Base-by-base conservation (phyloP, 495 filamentous ascomycete genomes). In the Chlorociboria aeruginascens region DNA sequence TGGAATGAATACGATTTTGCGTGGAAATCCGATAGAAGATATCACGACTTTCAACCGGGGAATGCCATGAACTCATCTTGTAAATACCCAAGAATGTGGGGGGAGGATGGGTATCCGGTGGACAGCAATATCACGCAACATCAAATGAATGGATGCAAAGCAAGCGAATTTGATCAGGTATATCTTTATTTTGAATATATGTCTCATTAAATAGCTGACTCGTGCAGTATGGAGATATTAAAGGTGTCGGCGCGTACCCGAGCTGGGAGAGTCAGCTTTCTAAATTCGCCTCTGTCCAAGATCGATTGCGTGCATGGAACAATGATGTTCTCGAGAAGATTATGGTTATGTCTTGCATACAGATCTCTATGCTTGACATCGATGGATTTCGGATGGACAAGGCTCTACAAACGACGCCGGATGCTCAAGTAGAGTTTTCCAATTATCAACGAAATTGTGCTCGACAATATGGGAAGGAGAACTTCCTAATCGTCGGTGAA, bases 281-380 rank as follows among this genome's bases (percentile, higher is more conserved):
- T 11, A 86, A 85, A 53, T 86, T 86, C 58, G 79, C 81, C 30
- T 83, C 74, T 32, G 83, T 85, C 3, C 82, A 87, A 60, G 82
- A 87, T 56, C 79, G 82, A 49, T 67, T 87, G 8, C 77, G 82
- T 29, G 82, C 85, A 52, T 86, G 82, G 82, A 55, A 72, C 9
- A 77, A 79, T 3, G 67, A 68, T 32, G 82, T 85, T 3, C 60
- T 68, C 20, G 66, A 74, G 32, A 74, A 76, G 38, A 60, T 87
- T 29, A 68, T 74, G 37, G 72, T 68, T 28, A 82, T 85, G 47
- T 81, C 81, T 6, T 85, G 82, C 59, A 76, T 83, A 61, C 66
- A 76, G 1, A 79, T 85, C 39, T 59, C 63, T 16, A 74, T 70
- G 41, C 63, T 85, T n/a, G 81, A 85, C 55, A 73, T 85, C 34